phyloP scores from a whole-genome alignment of 176 grass and related monocot genomes.

The Thalia dealbata region DNA sequence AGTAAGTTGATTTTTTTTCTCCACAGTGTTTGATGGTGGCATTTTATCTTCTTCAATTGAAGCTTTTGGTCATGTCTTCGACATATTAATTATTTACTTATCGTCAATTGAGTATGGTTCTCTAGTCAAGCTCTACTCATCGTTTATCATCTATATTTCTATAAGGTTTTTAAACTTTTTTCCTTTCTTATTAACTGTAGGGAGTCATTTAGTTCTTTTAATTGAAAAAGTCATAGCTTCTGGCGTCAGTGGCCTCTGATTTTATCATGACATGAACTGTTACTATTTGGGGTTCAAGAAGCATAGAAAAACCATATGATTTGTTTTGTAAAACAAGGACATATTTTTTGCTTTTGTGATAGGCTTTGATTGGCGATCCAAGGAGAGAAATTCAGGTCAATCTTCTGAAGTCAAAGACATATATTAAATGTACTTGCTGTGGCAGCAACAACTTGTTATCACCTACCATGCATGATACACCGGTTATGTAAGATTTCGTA shows the following conservation, averaged over 20 bases:
- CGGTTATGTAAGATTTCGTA: conserved; percentile 53
- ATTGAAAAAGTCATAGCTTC: neutral
- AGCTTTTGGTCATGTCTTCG: neutral
- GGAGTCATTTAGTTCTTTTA: neutral
- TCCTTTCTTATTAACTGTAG: too few relatives aligned
- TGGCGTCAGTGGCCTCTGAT: neutral
- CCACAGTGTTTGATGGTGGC: neutral
- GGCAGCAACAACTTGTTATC: conserved; percentile 34
- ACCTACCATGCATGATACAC: conserved; percentile 66
- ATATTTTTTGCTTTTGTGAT: conserved; percentile 12
- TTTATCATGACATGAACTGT: neutral
- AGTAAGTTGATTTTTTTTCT: conserved; percentile 45
- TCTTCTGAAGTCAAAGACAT: conserved; percentile 52
- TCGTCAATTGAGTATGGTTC: neutral
- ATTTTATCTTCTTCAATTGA: neutral
- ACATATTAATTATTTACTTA: neutral
- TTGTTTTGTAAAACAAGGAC: neutral
- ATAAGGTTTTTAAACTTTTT: too few relatives aligned
- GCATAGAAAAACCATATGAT: neutral
- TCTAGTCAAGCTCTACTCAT: neutral
- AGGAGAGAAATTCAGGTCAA: conserved; percentile 81
- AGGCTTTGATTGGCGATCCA: conserved; percentile 83
- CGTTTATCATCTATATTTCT: too few relatives aligned
- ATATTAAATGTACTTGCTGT: conserved; percentile 70
- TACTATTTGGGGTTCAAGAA: neutral